Evolutionary conservation across 78 protist genomes (phyloP).

Genomic region (Fonticula alba): DNA sequence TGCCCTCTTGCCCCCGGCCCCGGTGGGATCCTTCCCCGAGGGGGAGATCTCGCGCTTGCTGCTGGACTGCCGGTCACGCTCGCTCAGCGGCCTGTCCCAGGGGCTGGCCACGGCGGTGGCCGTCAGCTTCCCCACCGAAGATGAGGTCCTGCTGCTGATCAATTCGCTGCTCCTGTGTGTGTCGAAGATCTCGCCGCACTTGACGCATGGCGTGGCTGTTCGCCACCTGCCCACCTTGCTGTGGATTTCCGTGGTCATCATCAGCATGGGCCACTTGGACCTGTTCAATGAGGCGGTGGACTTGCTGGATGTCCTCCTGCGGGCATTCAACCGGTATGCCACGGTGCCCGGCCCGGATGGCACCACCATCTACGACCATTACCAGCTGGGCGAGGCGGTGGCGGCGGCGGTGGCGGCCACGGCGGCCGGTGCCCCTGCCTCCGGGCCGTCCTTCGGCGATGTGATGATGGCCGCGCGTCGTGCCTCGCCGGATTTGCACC

Average conservation of each 20-base stretch:
- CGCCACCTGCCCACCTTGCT: constrained; percentile 5
- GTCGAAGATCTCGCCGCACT: background rate
- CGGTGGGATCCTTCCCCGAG: no score
- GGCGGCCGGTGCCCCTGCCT: background rate
- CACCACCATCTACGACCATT: constrained; percentile 3
- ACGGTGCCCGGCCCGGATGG: background rate
- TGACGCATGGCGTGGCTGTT: background rate
- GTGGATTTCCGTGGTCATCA: constrained; percentile 28
- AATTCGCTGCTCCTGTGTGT: background rate
- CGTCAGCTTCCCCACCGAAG: constrained; percentile 5
- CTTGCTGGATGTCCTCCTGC: constrained; percentile 14
- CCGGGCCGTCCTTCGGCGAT: constrained; percentile 6
- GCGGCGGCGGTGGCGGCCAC: no score
- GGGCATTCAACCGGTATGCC: no score
- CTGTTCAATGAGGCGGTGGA: constrained; percentile 24
- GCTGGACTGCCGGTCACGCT: constrained; percentile 11
- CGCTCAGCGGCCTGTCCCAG: background rate
- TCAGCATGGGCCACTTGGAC: constrained; percentile 13
- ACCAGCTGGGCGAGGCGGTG: no score
- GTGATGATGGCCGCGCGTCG: background rate
- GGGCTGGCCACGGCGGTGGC: background rate
- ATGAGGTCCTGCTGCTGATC: background rate
- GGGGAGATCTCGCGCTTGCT: background rate
- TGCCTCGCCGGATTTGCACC: no score
- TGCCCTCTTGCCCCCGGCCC: no score